Percentiles rank a stretch among this genome's conserved stretches.
Evolutionary conservation across 345 rosid genomes (phyloP).

Genomic region (Ricinus communis): DNA sequence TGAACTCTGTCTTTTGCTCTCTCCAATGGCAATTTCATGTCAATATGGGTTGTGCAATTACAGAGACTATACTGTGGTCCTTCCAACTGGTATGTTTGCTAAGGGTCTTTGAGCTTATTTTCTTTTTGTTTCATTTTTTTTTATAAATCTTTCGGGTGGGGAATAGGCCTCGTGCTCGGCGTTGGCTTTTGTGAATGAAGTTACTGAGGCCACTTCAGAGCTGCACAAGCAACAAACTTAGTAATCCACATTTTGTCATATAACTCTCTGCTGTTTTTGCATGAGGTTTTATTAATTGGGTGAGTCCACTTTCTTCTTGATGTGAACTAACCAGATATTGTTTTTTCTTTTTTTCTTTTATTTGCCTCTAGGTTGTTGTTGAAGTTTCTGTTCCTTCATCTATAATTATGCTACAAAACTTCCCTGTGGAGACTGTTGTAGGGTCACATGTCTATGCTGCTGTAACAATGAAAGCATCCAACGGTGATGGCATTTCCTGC

Average conservation of each 20-base stretch:
- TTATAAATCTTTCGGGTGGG: neutral
- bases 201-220: neutral
- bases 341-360: slow-evolving; percentile 1
- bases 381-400: slow-evolving; percentile 81
- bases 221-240: neutral
- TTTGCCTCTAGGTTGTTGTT: slow-evolving; percentile 67
- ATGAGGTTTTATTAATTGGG: neutral
- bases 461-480: slow-evolving; percentile 71
- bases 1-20: neutral
- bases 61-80: neutral
- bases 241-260: neutral
- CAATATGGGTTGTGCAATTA: neutral
- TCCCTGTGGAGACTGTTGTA: slow-evolving; percentile 80
- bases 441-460: slow-evolving; percentile 81
- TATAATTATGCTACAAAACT: slow-evolving; percentile 73
- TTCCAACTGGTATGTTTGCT: neutral
- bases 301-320: slow-evolving; percentile 7
- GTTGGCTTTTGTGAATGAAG: neutral
- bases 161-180: too few species aligned
- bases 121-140: neutral
- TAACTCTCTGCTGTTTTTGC: slow-evolving; percentile 2
- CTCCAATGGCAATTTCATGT: neutral
- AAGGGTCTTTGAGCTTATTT: neutral
- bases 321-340: neutral
- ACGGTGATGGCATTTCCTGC: slow-evolving; percentile 48